phyloP scores from a whole-genome alignment of 2,329 filamentous ascomycete species.

The Tothia fuscella region DNA sequence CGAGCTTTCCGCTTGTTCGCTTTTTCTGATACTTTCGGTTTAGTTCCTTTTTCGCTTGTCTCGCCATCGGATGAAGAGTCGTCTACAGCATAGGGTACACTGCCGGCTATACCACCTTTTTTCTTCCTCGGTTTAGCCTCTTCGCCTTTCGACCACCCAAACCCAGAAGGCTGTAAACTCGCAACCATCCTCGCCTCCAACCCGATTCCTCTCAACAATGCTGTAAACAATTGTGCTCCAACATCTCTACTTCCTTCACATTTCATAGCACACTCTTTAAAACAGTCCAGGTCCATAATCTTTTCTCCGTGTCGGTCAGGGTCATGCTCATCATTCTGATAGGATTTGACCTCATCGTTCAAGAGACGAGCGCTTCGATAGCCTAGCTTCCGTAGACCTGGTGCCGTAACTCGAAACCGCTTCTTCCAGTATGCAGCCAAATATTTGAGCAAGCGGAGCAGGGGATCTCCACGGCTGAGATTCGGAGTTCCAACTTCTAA shows the following conservation, averaged over 20 bases:
- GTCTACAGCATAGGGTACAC: neutral
- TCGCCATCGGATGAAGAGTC: no score
- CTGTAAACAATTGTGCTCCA: conserved; percentile 81
- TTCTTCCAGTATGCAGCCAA: conserved; percentile 84
- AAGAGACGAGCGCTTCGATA: conserved; percentile 71
- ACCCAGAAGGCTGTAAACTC: conserved; percentile 75
- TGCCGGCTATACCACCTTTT: neutral
- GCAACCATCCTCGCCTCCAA: conserved; percentile 74
- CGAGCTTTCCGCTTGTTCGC: neutral
- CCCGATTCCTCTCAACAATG: conserved; percentile 66
- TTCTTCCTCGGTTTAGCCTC: conserved; percentile 48
- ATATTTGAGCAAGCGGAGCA: conserved; percentile 62
- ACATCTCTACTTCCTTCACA: conserved; percentile 78
- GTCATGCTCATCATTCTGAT: conserved; percentile 51
- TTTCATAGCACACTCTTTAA: conserved; percentile 54
- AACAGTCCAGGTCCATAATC: conserved; percentile 53
- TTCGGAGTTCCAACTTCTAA: conserved; percentile 61
- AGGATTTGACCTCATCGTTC: conserved; percentile 61
- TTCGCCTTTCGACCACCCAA: conserved; percentile 81
- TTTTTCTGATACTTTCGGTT: neutral
- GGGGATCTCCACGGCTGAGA: conserved; percentile 70
- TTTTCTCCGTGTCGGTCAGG: conserved; percentile 62
- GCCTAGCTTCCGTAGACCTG: conserved; percentile 76
- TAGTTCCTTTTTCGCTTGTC: no score
- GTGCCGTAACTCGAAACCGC: conserved; percentile 62